These are phyloP conservation scores for Glycine soja DNA, from an alignment of 306 rosid species.

Conservation along the genomic window DNA sequence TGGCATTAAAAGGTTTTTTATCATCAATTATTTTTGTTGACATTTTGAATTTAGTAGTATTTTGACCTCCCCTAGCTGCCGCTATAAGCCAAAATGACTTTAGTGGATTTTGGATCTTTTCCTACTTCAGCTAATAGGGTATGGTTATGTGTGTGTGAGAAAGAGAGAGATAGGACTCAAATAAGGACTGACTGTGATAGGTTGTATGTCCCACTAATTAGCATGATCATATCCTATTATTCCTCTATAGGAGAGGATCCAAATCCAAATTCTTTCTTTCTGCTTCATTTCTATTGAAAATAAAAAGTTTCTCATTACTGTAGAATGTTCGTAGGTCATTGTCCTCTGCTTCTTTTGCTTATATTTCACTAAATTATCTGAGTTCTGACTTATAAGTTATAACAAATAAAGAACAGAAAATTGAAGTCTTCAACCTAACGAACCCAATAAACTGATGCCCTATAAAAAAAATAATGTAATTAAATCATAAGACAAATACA, in stretches of 20 bases:
- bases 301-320: neutral
- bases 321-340: neutral
- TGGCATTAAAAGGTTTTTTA: neutral
- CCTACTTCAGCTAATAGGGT: neutral
- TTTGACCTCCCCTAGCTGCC: neutral
- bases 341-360: neutral
- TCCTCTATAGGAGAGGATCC: neutral
- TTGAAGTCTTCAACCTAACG: neutral
- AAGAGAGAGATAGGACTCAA: neutral
- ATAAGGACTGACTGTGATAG: neutral
- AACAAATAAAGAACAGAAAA: neutral
- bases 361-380: neutral
- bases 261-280: neutral
- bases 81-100: neutral
- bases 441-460: neutral
- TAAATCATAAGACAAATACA: neutral
- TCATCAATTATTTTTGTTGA: neutral
- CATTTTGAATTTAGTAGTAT: neutral
- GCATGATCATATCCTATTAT: neutral
- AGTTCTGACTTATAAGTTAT: neutral
- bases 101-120: slow-evolving; percentile 1
- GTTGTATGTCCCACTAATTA: neutral
- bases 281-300: neutral
- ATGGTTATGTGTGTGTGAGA: neutral
- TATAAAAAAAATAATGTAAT: neutral